Base-by-base conservation (phyloP, 306 rosid genomes). In the Medicago ruthenica region DNA sequence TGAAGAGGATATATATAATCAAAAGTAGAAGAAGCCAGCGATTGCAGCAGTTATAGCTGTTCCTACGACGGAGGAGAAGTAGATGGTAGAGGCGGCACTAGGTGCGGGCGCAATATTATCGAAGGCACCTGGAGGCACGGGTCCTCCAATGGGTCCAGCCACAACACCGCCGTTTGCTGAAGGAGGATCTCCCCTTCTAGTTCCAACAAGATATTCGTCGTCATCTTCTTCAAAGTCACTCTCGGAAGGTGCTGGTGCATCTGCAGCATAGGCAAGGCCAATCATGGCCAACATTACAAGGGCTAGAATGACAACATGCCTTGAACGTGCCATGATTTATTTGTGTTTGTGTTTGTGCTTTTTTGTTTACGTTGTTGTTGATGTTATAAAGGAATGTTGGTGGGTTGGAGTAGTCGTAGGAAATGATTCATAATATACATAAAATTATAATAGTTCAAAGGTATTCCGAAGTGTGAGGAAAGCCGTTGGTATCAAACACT, bases 321-420 rank as follows among this genome's bases (percentile, higher is more conserved):
- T 70, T 53, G 86, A 84, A 67, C 88, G 88, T 41, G 88, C 88
- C 97, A 92, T 91, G 37, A 34, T 34, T 34, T 34, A 34, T 34
- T 34, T 34, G 37, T 34, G 37, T 55, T 55, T 75, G 47, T 5
- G 22, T 12, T 45, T 9, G 27, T 40, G 44, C 34, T 24, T 76
- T 57, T 16, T 36, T 9, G 27, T 37, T 58, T 17, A 1, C 44
- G 11, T 0, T 63, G 10, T 4, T 18, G 51, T 15, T 27, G 6
- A 11, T 39, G 31, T 15, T 70, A 8, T 47, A 7, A 21, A 14
- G 9, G 22, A 5, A n/a, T 53, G 4, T 54, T 48, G 57, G 58
- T 45, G 63, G 16, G 13, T 44, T 2, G 11, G 40, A 36, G 31
- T 16, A 21, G 18, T 36, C 1, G 0, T 58, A 24, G 31, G n/a